A percentile compares a stretch with the other conserved stretches of the same genome.
phyloP scores from a whole-genome alignment of 1,284 basidiomycete species.

The Puccinia horiana region DNA sequence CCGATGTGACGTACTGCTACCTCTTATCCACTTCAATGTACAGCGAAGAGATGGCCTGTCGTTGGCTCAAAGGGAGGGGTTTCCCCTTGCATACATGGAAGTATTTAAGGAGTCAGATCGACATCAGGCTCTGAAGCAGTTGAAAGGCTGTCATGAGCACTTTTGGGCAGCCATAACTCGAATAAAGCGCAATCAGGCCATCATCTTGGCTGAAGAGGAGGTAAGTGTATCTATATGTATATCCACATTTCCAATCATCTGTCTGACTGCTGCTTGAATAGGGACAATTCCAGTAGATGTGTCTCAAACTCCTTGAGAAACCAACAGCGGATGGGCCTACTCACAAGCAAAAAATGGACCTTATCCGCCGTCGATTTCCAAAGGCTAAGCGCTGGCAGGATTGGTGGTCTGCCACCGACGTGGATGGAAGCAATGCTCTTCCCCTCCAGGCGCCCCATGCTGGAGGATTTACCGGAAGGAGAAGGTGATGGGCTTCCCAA shows the following conservation, averaged over 20 bases:
- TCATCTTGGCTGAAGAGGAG: too few relatives aligned
- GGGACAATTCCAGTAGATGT: too few relatives aligned
- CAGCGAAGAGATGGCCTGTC: neutral
- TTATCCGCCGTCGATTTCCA: too few relatives aligned
- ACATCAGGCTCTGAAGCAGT: neutral
- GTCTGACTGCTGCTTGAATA: too few relatives aligned
- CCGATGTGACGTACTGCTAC: neutral
- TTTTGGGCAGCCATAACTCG: neutral
- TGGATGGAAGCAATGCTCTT: too few relatives aligned
- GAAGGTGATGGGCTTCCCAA: neutral
- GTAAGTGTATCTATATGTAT: too few relatives aligned
- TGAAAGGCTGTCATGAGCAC: conserved; percentile 2
- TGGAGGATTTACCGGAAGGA: neutral
- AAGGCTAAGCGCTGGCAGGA: neutral
- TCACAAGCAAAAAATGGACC: neutral
- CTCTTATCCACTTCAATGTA: neutral
- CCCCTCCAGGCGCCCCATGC: neutral
- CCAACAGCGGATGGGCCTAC: too few relatives aligned
- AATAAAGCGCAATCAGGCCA: neutral
- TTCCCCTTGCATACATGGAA: too few relatives aligned
- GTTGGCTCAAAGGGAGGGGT: too few relatives aligned
- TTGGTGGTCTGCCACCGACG: neutral
- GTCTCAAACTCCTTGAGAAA: too few relatives aligned
- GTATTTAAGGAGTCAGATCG: too few relatives aligned
- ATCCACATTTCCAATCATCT: too few relatives aligned